These are phyloP conservation scores for Mortierella sp. DNA, from an alignment of 371 early-diverging fungal species.

Conservation along the genomic window DNA sequence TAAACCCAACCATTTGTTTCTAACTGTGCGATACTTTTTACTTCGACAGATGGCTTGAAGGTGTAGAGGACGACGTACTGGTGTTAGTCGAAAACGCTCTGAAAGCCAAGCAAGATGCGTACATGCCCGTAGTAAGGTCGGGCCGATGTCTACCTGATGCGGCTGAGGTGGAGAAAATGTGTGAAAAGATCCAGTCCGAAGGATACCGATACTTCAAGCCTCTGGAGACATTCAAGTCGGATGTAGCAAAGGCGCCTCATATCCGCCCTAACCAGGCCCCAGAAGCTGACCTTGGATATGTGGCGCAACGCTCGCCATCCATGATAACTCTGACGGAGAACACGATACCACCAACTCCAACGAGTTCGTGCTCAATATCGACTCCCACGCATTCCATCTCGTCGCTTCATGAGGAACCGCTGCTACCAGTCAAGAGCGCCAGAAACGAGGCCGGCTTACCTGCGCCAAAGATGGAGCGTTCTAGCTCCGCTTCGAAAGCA, in stretches of 20 bases:
- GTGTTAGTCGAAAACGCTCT: constrained; percentile 49
- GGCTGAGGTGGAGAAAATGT: constrained; percentile 17
- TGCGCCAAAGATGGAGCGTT: not conserved
- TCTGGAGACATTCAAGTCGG: not conserved
- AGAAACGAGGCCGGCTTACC: not conserved
- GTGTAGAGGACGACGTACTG: constrained; percentile 51
- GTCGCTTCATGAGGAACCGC: no score
- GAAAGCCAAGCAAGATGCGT: constrained; percentile 46
- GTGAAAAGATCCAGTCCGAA: constrained; percentile 1
- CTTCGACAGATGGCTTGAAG: constrained; percentile 39
- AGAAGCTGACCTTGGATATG: not conserved
- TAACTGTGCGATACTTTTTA: no score
- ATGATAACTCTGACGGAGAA: no score
- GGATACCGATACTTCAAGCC: constrained; percentile 18
- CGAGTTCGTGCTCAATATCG: no score
- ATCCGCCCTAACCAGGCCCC: not conserved
- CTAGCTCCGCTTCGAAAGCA: not conserved
- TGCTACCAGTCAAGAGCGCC: no score
- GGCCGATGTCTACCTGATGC: constrained; percentile 39
- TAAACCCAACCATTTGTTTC: not conserved
- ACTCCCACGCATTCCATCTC: no score
- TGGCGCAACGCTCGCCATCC: not conserved
- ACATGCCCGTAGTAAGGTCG: constrained; percentile 56
- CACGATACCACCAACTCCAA: not conserved
- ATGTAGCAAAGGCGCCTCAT: not conserved